Percentiles rank a stretch among this genome's conserved stretches.
Conservation (phyloP, 306 rosid genomes). For the Inga leiocalycina region DNA sequence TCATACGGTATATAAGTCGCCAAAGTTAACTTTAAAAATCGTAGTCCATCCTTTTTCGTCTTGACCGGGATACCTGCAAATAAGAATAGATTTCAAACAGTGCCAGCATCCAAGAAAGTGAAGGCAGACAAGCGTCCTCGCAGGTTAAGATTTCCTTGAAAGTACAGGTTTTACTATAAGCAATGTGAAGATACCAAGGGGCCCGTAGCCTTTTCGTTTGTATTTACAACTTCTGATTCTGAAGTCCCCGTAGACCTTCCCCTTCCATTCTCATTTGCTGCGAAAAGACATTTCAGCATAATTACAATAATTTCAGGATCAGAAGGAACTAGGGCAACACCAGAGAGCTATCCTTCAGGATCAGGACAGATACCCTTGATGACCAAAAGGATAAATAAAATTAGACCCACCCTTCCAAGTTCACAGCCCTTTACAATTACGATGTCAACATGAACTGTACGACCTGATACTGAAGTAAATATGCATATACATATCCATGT, state of each 20-base stretch:
- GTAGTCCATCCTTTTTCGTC: constrained; percentile 27
- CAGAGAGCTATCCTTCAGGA: background rate
- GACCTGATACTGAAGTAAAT: background rate
- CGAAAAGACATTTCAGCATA: constrained; percentile 37
- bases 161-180: constrained; percentile 5
- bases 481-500: background rate
- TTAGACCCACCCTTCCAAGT: background rate
- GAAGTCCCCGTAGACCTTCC: constrained; percentile 41
- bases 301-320: constrained; percentile 17
- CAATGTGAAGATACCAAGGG: constrained; percentile 8
- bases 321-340: background rate
- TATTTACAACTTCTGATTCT: constrained; percentile 52
- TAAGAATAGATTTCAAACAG: constrained; percentile 27
- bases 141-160: background rate
- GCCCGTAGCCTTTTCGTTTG: constrained; percentile 41
- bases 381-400: background rate
- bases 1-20: background rate
- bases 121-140: background rate
- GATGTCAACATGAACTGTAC: background rate
- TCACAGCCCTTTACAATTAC: background rate
- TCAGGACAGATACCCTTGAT: background rate
- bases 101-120: background rate
- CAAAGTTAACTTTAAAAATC: constrained; percentile 1
- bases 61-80: constrained; percentile 40
- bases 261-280: constrained; percentile 39